A percentile compares a stretch with the other conserved stretches of the same genome.
phyloP scores from a whole-genome alignment of 2,329 filamentous ascomycete genomes.

The Penicillium sp. region DNA sequence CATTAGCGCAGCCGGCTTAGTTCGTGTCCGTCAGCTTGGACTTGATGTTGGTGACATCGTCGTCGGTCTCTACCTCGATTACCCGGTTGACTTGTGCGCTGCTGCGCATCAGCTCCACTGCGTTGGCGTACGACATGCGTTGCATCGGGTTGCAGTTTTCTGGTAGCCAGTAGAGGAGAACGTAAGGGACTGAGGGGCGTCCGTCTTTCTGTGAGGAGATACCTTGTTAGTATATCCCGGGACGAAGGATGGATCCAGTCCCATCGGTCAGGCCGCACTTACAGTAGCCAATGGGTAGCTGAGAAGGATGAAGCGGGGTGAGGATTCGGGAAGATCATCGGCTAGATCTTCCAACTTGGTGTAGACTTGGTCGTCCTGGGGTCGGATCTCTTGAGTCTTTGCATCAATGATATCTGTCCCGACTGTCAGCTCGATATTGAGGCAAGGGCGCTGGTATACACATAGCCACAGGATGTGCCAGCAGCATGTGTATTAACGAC shows the following conservation, averaged over 20 bases:
- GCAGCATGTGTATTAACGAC: background rate
- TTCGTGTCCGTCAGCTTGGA: slow-evolving; percentile 51
- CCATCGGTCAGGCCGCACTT: slow-evolving; percentile 29
- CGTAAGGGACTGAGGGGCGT: slow-evolving; percentile 83
- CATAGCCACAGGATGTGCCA: background rate
- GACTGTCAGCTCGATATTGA: background rate
- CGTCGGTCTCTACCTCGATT: slow-evolving; percentile 74
- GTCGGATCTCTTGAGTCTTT: slow-evolving; percentile 81
- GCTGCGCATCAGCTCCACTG: slow-evolving; percentile 92
- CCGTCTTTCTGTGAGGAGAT: slow-evolving; percentile 63
- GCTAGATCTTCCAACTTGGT: slow-evolving; percentile 73
- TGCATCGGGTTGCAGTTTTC: slow-evolving; percentile 82
- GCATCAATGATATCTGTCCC: slow-evolving; percentile 80
- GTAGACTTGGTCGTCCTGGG: slow-evolving; percentile 77
- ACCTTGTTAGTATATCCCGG: background rate
- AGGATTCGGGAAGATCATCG: slow-evolving; percentile 88
- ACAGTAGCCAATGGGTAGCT: slow-evolving; percentile 89
- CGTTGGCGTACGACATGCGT: slow-evolving; percentile 91
- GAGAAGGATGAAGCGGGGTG: slow-evolving; percentile 82
- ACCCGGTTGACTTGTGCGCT: slow-evolving; percentile 85
- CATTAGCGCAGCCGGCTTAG: slow-evolving; percentile 9
- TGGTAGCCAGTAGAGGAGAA: slow-evolving; percentile 90
- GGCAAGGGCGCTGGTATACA: background rate
- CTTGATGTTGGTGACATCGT: slow-evolving; percentile 80
- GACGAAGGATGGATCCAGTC: background rate